Base-by-base conservation (phyloP, 1,284 basidiomycete genomes). In the Chiua sp. region DNA sequence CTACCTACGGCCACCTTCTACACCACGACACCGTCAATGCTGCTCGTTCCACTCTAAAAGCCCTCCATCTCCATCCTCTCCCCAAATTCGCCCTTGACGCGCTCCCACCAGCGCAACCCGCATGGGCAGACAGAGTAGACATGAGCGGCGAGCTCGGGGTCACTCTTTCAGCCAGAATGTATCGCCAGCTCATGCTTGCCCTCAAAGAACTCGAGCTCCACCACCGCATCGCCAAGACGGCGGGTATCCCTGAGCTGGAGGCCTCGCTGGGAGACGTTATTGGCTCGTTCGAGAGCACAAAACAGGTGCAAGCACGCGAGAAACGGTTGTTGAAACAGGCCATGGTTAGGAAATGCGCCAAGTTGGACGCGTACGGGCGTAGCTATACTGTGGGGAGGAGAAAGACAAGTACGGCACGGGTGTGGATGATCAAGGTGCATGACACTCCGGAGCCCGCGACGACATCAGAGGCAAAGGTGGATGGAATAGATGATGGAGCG, bases 391-490 rank as follows among this genome's bases (percentile, higher is more conserved):
- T 91, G 47, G 95, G 96, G 30, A 85, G 87, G 76, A 85, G 94
- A 68, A 98, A 98, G 78, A 93, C 93, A 59, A 92, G 91, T 68
- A 81, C 88, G 3, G 94, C 95, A 23, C 84, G 94, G 52, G 95
- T 96, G 3, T 99, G 97, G 96, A 89, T 98, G 78, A 91, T 98
- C 56, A 90, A 91, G n/a, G 82, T 87, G 16, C 82, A 86, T 56
- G 65, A 73, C 52, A 87, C 89, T 8, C 81, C 85, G 7, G 80
- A 85, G 59, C 65, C 18, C 20, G 39, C 7, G 39, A 10, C 39
- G 7, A 20, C 6, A 42, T 20, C 39, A 42, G 39, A n/a, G 20
- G 20, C 39, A 42, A 42, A 72, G 23, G 66, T 73, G 12, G 51
- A 61, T 4, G 57, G 53, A 3, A 55, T 66, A 1, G 95, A 94